Percentiles rank a stretch among this genome's conserved stretches.
phyloP scores from a whole-genome alignment of 2,329 filamentous ascomycete species.

The Colletotrichum tabaci region DNA sequence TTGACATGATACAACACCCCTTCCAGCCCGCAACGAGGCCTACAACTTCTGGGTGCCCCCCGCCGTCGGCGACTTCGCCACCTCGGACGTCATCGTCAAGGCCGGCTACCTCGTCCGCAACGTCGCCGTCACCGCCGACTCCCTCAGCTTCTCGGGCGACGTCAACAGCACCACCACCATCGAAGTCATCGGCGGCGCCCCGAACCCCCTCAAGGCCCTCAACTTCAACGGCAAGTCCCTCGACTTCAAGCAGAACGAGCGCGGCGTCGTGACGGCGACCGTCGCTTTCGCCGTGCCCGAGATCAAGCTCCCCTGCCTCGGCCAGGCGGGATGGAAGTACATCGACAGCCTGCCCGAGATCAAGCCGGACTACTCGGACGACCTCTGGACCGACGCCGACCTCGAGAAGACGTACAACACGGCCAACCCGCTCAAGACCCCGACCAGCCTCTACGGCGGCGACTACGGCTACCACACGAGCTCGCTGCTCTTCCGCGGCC shows the following conservation, averaged over 20 bases:
- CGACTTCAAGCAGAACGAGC: conserved; percentile 40
- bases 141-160: conserved; percentile 46
- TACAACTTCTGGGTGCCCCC: conserved; percentile 47
- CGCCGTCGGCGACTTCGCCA: conserved; percentile 39
- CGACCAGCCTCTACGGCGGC: conserved; percentile 73
- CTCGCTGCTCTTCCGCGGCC: conserved; percentile 75
- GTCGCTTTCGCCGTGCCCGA: conserved; percentile 41
- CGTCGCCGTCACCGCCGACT: conserved; percentile 37
- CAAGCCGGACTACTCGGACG: conserved; percentile 52
- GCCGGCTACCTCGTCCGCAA: conserved; percentile 46
- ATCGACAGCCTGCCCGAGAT: conserved; percentile 46
- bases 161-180: conserved; percentile 45
- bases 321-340: conserved; percentile 40
- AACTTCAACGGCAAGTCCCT: conserved; percentile 43
- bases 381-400: conserved; percentile 59
- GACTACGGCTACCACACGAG: conserved; percentile 82
- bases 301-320: conserved; percentile 37
- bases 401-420: conserved; percentile 50
- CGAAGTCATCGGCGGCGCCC: conserved; percentile 46
- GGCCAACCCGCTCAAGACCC: conserved; percentile 64
- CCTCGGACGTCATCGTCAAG: conserved; percentile 45
- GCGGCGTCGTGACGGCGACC: conserved; percentile 43
- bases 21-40: conserved; percentile 45
- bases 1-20: neutral
- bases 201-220: conserved; percentile 36